Evolutionary conservation across 1,139 yeast genomes (phyloP), one percentile per base, ranked within the genome.

Genomic region (Taphrina wiesneri): DNA sequence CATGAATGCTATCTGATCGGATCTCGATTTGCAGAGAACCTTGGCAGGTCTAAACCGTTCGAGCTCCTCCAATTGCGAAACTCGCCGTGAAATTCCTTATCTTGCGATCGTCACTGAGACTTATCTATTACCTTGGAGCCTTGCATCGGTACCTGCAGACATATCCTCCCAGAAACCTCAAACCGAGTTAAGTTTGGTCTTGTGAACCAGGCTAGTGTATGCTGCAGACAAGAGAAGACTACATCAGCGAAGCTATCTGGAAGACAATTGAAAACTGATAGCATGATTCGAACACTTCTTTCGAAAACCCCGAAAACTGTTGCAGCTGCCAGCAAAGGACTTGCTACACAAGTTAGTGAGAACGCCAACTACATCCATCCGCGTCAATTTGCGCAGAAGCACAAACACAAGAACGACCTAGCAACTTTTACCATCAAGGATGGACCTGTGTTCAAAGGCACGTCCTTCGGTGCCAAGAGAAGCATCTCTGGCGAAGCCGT

Each of bases 401-500:
- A 52, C 23, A 49, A 36, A n/a, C 51, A 49, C 49, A 60, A 60
- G 41, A 71, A 86, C 65, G 91, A 87, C 74, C 84, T 96, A 77
- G 98, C 98, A 68, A 90, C 96, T 47, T 84, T 92, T 73, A 87
- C 96, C 45, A 87, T 93, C 73, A 86, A 92, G 75, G 89, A 91
- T 75, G 99, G 98, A 25, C 98, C 98, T 30, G 87, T 90, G 51
- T 92, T 90, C 81, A 85, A 84, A 73, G 99, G 99, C 53, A 86
- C 85, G 74, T 92, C 98, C 1, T 93, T 93, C 75, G 99, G 99
- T 74, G 96, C 98, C 63, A 86, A 90, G 77, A 86, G 87, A 71
- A 90, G 90, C 73, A 85, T 90, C 69, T 86, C 96, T 70, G 99
- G 99, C 70, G 99, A 93, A 78, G 97, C 97, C 17, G 99, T 93